Evolutionary conservation across 257 asterid genomes (phyloP).

Genomic region (Nicotiana tabacum): DNA sequence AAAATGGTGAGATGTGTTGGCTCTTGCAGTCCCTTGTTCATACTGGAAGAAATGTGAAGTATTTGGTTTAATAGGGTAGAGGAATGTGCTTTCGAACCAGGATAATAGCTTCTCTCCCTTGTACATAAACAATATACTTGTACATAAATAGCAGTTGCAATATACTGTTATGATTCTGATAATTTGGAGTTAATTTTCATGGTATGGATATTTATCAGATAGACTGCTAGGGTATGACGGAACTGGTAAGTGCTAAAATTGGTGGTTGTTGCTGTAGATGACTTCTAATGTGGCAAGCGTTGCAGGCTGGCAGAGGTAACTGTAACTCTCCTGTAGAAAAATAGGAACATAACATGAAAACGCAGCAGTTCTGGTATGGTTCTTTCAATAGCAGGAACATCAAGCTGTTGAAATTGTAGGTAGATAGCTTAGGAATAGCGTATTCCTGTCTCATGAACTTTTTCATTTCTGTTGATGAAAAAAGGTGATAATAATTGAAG

Average conservation of each 20-base stretch:
- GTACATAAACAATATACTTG: background rate
- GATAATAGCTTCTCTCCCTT: background rate
- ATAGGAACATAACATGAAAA: background rate
- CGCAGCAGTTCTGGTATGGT: background rate
- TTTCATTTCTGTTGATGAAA: background rate
- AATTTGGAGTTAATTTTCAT: background rate
- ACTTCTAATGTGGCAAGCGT: background rate
- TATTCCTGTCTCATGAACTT: background rate
- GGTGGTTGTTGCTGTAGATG: background rate
- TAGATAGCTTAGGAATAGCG: background rate
- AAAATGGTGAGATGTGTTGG: background rate
- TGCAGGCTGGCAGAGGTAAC: background rate
- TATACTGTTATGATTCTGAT: background rate
- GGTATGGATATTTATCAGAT: background rate
- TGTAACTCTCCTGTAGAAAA: background rate
- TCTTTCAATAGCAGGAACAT: background rate
- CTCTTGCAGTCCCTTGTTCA: background rate
- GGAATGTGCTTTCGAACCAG: background rate
- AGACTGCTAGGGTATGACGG: background rate
- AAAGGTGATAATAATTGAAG: background rate
- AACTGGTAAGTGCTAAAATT: background rate
- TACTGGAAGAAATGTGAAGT: constrained; percentile 8
- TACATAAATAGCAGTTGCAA: background rate
- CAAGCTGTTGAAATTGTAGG: background rate
- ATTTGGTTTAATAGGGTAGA: constrained; percentile 4